phyloP scores from a whole-genome alignment of 1,284 basidiomycete species.

The Pterulicium gracile region DNA sequence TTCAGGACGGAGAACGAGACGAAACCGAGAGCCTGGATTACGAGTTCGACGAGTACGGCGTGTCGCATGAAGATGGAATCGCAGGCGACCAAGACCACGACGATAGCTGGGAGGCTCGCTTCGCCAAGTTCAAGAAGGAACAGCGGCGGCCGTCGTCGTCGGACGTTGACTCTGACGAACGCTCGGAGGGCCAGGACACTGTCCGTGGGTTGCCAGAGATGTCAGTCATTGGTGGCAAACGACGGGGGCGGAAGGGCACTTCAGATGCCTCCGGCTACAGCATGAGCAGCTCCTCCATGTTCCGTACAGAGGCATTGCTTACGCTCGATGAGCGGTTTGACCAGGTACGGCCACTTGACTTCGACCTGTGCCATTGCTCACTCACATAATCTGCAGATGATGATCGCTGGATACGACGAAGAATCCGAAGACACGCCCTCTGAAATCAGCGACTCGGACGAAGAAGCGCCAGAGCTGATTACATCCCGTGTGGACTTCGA shows the following conservation, averaged over 20 bases:
- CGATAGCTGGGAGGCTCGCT: conserved; percentile 62
- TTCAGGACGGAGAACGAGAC: conserved; percentile 62
- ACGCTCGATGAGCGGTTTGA: conserved; percentile 93
- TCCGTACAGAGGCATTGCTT: conserved; percentile 80
- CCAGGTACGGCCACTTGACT: conserved; percentile 43
- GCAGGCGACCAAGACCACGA: conserved; percentile 19
- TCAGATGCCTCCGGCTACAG: conserved; percentile 87
- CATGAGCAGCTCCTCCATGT: conserved; percentile 97
- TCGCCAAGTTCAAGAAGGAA: conserved; percentile 65
- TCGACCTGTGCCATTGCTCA: conserved; percentile 4
- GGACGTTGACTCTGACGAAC: conserved; percentile 33
- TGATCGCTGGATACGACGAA: conserved; percentile 46
- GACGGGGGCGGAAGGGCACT: conserved; percentile 56
- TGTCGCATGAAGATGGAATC: conserved; percentile 21
- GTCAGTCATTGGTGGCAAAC: conserved; percentile 71
- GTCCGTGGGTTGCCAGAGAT: conserved; percentile 59
- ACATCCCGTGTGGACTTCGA: conserved; percentile 84
- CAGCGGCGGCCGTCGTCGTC: conserved; percentile 22
- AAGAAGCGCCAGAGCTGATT: conserved; percentile 66
- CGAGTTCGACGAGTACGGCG: conserved; percentile 63
- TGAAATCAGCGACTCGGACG: conserved; percentile 37
- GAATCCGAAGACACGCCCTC: conserved; percentile 29
- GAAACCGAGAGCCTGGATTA: conserved; percentile 46
- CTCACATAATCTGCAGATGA: conserved; percentile 26
- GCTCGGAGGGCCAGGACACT: conserved; percentile 77